Conservation (phyloP, 1,284 basidiomycete species). For the Apiotrichum akiyoshidainum region DNA sequence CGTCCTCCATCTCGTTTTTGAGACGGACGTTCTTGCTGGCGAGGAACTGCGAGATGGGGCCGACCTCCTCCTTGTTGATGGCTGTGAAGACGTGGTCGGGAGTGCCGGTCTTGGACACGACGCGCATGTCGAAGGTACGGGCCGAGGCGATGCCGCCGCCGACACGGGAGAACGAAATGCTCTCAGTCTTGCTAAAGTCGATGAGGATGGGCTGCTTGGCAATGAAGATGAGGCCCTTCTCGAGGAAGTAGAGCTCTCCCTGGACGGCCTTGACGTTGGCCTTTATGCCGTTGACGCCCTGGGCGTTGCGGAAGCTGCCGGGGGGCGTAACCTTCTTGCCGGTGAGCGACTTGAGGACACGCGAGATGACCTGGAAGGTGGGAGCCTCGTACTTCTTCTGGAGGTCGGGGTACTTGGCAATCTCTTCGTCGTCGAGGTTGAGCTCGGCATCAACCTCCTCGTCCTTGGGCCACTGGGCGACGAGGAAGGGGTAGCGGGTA, state of each 20-base stretch:
- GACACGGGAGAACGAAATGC: conserved; percentile 87
- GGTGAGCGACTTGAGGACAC: conserved; percentile 86
- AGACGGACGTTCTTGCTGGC: conserved; percentile 86
- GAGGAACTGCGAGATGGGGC: conserved; percentile 77
- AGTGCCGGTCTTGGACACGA: conserved; percentile 71
- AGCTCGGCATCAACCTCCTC: conserved; percentile 96
- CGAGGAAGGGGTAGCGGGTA: conserved; percentile 94
- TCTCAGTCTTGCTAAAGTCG: conserved; percentile 85
- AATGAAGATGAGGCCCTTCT: conserved; percentile 97
- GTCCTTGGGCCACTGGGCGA: conserved; percentile 95
- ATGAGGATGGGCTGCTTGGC: conserved; percentile 93
- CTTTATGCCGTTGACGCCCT: conserved; percentile 65
- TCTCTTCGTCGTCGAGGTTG: conserved; percentile 72
- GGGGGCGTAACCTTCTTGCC: conserved; percentile 84
- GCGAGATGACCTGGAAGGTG: conserved; percentile 92
- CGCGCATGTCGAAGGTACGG: conserved; percentile 91
- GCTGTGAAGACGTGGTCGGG: conserved; percentile 86
- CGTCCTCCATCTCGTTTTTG: conserved; percentile 96
- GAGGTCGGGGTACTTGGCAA: conserved; percentile 54
- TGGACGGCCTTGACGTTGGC: conserved; percentile 97
- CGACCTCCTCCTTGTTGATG: conserved; percentile 94
- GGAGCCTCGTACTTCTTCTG: conserved; percentile 68
- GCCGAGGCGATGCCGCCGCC: conserved; percentile 85
- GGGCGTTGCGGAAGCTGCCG: conserved; percentile 73
- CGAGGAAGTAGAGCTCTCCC: conserved; percentile 95